Conservation (phyloP, 2,329 filamentous ascomycete genomes). For the Neocucurbitaria cava region DNA sequence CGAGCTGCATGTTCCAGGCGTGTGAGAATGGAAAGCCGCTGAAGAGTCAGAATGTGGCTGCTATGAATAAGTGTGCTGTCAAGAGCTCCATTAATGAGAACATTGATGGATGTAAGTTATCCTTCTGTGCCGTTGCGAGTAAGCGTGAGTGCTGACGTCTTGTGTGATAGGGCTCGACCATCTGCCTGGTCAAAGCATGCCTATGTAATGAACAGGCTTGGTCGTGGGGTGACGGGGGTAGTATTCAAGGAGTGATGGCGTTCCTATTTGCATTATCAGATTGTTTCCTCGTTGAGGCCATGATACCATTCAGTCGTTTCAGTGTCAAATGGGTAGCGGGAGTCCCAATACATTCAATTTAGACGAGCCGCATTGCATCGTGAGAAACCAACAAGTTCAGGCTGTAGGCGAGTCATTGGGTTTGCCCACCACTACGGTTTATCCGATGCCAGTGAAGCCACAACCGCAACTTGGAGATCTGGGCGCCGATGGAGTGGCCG, state of each 20-base stretch:
- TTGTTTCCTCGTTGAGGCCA: slow-evolving; percentile 3
- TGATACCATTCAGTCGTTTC: not conserved
- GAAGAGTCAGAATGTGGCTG: slow-evolving; percentile 26
- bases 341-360: not conserved
- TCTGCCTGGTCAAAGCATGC: slow-evolving; percentile 7
- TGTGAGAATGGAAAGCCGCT: slow-evolving; percentile 29
- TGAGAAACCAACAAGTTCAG: not conserved
- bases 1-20: slow-evolving; percentile 32
- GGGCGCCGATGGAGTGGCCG: not conserved
- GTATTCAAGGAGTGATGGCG: not conserved
- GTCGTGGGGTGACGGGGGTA: not conserved
- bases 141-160: not conserved
- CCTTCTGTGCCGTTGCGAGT: no score
- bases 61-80: slow-evolving; percentile 36
- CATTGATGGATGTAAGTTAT: slow-evolving; percentile 30
- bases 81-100: slow-evolving; percentile 30
- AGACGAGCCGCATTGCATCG: not conserved
- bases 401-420: not conserved
- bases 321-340: not conserved
- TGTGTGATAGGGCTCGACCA: not conserved
- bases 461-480: not conserved
- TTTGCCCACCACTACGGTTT: not conserved
- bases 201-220: not conserved
- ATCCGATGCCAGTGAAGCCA: not conserved
- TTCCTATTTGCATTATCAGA: not conserved